Evolutionary conservation across 345 rosid genomes (phyloP), one percentile per base, ranked within the genome.

Genomic region (Cochlearia excelsa): DNA sequence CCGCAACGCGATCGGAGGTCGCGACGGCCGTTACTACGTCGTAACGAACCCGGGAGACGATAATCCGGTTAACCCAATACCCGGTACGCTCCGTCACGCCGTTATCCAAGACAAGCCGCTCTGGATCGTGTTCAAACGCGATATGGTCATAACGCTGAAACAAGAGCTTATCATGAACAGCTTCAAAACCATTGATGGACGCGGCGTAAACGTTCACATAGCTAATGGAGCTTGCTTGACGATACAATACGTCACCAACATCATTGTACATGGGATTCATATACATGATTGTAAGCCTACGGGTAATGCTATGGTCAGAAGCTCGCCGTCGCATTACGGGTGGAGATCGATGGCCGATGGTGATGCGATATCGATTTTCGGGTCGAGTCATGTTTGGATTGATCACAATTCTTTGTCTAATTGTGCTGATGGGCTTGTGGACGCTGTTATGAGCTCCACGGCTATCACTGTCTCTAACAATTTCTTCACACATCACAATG

Each of bases 371-470:
- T 87, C 60, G 40, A 37, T 37, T 37, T 37, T 37, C 7, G 40
- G 40, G 5, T 37, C 40, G 40, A 37, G 40, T 37, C 97, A 88
- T 45, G 72, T 92, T 1, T 92, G 96, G 98, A 73, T 92, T 0
- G 98, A 92, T 66, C 98, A 92, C 54, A 92, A 88, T 52, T 86
- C 95, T 30, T 77, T 92, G 7, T 84, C 96, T 1, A 86, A 84
- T 39, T 87, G 95, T 49, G 86, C 85, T 2, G 95, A 87, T 69
- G 95, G 95, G 4, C 87, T 87, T 9, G 68, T 87, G 5, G 92
- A 87, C 41, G 92, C 92, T 1, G 57, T 83, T 10, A 76, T 83
- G 78, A 85, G 84, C 38, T 85, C 95, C 6, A 87, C 95, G 5
- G 88, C 95, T 1, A 83, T 87, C 11, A 86, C 94, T 5, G 54